phyloP scores from a whole-genome alignment of 148 eudicot genomes.

The Dysphania ambrosioides region DNA sequence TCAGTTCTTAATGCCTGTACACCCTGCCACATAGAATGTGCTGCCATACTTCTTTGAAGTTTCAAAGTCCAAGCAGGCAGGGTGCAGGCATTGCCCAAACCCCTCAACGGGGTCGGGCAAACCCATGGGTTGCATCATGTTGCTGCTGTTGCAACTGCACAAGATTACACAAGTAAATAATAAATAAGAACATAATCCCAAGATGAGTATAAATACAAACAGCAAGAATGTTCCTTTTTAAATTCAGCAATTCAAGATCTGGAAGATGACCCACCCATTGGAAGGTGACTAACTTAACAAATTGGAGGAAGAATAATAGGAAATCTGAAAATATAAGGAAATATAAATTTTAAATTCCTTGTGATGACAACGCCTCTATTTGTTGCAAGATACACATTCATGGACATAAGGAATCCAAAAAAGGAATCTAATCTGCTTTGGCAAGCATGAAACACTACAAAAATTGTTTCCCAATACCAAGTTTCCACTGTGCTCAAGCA shows the following conservation, averaged over 20 bases:
- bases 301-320: neutral
- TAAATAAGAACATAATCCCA: neutral
- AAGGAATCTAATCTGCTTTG: too few relatives aligned
- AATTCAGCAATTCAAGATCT: neutral
- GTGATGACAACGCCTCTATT: too few relatives aligned
- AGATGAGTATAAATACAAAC: neutral
- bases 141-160: conserved; percentile 83
- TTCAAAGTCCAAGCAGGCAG: conserved; percentile 39
- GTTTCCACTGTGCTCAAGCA: too few relatives aligned
- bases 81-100: conserved; percentile 97
- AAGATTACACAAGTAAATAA: conserved; percentile 7
- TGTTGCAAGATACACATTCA: too few relatives aligned
- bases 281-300: neutral
- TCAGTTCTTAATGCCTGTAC: conserved; percentile 75
- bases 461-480: too few relatives aligned
- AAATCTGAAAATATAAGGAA: too few relatives aligned
- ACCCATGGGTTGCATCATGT: conserved; percentile 80
- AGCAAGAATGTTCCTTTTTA: neutral
- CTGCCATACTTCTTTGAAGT: conserved; percentile 24
- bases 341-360: too few relatives aligned
- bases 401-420: too few relatives aligned
- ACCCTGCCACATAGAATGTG: conserved; percentile 44
- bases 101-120: conserved; percentile 99
- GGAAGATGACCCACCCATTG: neutral
- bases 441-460: too few relatives aligned